Percentiles rank a stretch among this genome's conserved stretches.
phyloP scores from a whole-genome alignment of 805 yeast species.

The Wickerhamiella nectarea region DNA sequence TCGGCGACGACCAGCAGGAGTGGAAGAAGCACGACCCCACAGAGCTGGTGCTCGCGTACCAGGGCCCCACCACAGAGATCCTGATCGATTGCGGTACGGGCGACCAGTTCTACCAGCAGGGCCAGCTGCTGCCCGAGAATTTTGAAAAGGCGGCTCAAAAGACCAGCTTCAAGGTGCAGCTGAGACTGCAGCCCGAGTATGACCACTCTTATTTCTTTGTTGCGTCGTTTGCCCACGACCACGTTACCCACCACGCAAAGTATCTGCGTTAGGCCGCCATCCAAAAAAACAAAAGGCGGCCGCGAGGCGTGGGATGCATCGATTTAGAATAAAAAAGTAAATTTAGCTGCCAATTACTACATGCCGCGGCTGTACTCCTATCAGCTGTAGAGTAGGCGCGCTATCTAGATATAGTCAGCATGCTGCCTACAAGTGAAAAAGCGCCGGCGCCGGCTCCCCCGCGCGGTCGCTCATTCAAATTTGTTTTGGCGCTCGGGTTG shows the following conservation, averaged over 20 bases:
- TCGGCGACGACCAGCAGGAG: conserved; percentile 40
- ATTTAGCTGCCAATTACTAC: too few relatives aligned
- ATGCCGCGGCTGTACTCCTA: too few relatives aligned
- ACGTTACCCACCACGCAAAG: conserved; percentile 78
- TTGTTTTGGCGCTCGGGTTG: too few relatives aligned
- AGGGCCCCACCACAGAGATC: conserved; percentile 43
- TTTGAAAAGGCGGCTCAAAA: conserved; percentile 48
- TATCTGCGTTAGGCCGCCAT: conserved; percentile 29
- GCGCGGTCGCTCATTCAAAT: too few relatives aligned
- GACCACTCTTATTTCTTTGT: conserved; percentile 88
- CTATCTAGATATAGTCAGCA: too few relatives aligned
- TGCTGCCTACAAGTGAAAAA: too few relatives aligned
- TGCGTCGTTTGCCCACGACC: conserved; percentile 64
- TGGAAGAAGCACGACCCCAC: conserved; percentile 85
- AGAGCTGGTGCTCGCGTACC: conserved; percentile 45
- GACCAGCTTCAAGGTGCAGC: conserved; percentile 42
- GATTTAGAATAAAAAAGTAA: too few relatives aligned
- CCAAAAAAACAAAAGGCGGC: too few relatives aligned
- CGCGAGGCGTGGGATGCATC: too few relatives aligned
- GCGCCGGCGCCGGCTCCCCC: background rate
- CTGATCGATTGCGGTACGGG: conserved; percentile 71
- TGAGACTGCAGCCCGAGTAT: conserved; percentile 61
- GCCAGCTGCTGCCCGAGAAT: conserved; percentile 64
- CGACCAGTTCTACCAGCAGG: conserved; percentile 54
- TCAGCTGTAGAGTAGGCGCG: too few relatives aligned